These are phyloP conservation scores for Chrysanthemum makinoi DNA, from an alignment of 129 eudicot species.

Conservation along the genomic window DNA sequence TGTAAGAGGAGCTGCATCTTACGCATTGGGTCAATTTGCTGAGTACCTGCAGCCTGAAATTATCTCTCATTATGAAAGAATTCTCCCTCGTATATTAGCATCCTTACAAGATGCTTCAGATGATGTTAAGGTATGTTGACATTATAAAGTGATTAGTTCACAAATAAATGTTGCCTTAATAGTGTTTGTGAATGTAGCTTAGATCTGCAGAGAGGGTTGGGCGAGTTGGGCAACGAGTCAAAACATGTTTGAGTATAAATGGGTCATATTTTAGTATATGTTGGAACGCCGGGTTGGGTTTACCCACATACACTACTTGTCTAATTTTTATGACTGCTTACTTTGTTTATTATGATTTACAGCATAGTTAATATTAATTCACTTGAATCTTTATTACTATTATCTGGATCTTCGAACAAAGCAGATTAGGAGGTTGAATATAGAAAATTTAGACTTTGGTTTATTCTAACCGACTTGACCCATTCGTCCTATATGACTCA, in stretches of 20 bases:
- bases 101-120: constrained; percentile 80
- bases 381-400: no score
- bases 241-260: not conserved
- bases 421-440: not conserved
- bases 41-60: constrained; percentile 94
- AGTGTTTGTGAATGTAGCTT: no score
- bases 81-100: constrained; percentile 73
- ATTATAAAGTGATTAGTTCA: not conserved
- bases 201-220: no score
- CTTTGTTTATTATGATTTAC: not conserved
- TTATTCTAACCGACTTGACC: not conserved
- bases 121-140: constrained; percentile 77
- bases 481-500: not conserved
- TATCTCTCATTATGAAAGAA: constrained; percentile 67
- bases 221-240: not conserved
- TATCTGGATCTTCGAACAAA: no score
- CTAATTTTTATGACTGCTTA: not conserved
- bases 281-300: no score
- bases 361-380: no score
- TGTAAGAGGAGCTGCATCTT: constrained; percentile 95
- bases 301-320: no score
- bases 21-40: constrained; percentile 86
- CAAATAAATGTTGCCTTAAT: not conserved
- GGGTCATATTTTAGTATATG: not conserved
- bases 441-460: not conserved